Conservation (phyloP, 106 monocot species). For the Acorus calamus region DNA sequence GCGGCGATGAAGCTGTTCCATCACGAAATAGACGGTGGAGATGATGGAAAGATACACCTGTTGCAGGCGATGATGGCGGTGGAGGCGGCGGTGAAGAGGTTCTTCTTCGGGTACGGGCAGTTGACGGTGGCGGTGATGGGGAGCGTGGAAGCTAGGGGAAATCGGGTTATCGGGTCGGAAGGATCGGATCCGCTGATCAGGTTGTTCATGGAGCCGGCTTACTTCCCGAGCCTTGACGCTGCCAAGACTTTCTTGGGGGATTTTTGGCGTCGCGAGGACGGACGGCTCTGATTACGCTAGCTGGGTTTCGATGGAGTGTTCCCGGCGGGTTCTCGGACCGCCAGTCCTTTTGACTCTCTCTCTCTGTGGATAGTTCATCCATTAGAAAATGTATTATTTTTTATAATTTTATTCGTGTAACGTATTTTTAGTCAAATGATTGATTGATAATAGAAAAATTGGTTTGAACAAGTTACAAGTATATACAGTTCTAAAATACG, state of each 20-base stretch:
- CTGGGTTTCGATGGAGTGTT: too few relatives aligned
- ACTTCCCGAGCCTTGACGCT: constrained; percentile 78
- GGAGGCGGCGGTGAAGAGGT: constrained; percentile 64
- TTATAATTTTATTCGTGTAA: too few relatives aligned
- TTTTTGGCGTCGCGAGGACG: constrained; percentile 19
- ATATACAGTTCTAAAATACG: too few relatives aligned
- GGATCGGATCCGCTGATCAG: constrained; percentile 34
- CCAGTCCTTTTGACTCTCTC: too few relatives aligned
- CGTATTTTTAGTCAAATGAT: too few relatives aligned
- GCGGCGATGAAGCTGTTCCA: constrained; percentile 76
- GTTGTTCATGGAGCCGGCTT: constrained; percentile 69
- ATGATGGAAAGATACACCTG: constrained; percentile 41
- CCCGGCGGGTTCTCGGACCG: too few relatives aligned
- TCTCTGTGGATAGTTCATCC: too few relatives aligned
- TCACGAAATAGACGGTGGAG: constrained; percentile 26
- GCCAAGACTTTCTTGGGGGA: constrained; percentile 82
- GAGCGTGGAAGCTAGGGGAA: constrained; percentile 43
- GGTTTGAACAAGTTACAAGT: too few relatives aligned
- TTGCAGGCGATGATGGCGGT: constrained; percentile 73
- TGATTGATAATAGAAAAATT: too few relatives aligned
- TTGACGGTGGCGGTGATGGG: constrained; percentile 54
- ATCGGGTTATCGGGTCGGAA: constrained; percentile 11
- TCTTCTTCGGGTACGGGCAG: constrained; percentile 73
- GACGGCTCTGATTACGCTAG: too few relatives aligned
- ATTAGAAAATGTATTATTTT: too few relatives aligned